Conservation (phyloP, 2,329 filamentous ascomycete genomes). For the Trichoderma arundinaceum region DNA sequence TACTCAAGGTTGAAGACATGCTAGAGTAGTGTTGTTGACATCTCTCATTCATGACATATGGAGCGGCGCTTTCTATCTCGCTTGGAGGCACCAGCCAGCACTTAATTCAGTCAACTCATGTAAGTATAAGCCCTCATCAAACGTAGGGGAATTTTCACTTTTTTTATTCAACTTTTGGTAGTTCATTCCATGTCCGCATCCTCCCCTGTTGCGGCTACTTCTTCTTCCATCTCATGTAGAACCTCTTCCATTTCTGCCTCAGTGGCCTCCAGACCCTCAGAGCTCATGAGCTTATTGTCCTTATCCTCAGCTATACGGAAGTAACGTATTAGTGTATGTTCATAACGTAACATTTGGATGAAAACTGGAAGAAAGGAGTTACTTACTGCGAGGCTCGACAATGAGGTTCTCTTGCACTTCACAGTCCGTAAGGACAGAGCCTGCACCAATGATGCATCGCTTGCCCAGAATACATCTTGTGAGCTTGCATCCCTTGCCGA, state of each 20-base stretch:
- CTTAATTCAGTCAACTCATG: neutral
- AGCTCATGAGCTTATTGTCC: slow-evolving; percentile 70
- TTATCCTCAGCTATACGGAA: slow-evolving; percentile 64
- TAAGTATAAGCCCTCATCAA: neutral
- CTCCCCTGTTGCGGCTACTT: slow-evolving; percentile 39
- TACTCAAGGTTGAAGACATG: no score
- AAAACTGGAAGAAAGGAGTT: neutral
- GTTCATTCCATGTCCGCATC: slow-evolving; percentile 33
- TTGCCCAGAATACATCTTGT: slow-evolving; percentile 87
- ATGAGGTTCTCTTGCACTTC: slow-evolving; percentile 91
- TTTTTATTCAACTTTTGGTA: slow-evolving; percentile 5
- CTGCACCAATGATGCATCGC: slow-evolving; percentile 81
- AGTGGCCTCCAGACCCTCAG: slow-evolving; percentile 67
- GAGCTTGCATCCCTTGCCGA: slow-evolving; percentile 83
- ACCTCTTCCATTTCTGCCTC: slow-evolving; percentile 65
- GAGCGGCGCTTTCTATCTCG: no score
- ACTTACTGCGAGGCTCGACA: slow-evolving; percentile 77
- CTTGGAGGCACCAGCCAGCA: no score
- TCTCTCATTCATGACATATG: no score
- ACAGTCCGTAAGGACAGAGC: slow-evolving; percentile 80
- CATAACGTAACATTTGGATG: neutral
- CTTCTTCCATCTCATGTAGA: slow-evolving; percentile 51
- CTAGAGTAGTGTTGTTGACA: no score
- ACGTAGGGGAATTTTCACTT: neutral
- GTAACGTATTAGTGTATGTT: slow-evolving; percentile 9